These are phyloP conservation scores for Glomus cerebriforme DNA, from an alignment of 192 early-diverging fungal species.

Conservation along the genomic window DNA sequence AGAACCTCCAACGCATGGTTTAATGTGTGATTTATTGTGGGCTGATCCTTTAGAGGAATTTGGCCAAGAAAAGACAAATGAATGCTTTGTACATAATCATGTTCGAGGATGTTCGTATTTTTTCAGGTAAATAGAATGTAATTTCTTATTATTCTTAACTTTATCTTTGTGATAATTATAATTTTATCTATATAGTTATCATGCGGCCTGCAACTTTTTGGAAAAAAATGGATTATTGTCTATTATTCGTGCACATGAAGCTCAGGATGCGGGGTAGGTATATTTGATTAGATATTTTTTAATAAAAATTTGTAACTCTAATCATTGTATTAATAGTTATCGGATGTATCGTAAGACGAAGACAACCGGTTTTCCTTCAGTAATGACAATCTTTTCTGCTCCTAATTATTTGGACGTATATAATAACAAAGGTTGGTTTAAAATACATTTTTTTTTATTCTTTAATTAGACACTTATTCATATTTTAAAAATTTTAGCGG, in stretches of 20 bases:
- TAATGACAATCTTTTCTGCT: constrained; percentile 98
- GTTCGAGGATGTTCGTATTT: constrained; percentile 96
- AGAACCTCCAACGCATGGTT: constrained; percentile 90
- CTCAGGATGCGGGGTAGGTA: constrained; percentile 86
- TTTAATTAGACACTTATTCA: not conserved
- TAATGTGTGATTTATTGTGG: constrained; percentile 96
- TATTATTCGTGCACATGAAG: constrained; percentile 97
- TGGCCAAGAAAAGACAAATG: constrained; percentile 90
- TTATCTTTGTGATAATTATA: not conserved
- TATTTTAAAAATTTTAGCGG: constrained; percentile 53
- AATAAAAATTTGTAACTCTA: not conserved
- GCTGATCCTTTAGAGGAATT: constrained; percentile 96
- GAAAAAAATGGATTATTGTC: constrained; percentile 93
- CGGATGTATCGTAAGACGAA: constrained; percentile 96
- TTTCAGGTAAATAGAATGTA: constrained; percentile 60
- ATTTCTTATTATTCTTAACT: not conserved
- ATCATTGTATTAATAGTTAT: constrained; percentile 47
- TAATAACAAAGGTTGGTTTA: constrained; percentile 82
- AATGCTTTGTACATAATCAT: constrained; percentile 90
- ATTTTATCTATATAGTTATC: constrained; percentile 58
- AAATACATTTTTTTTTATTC: not conserved
- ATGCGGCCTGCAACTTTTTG: constrained; percentile 90
- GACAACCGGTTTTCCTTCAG: constrained; percentile 92
- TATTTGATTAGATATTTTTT: not conserved
- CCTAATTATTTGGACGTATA: constrained; percentile 98